These are phyloP conservation scores for Russula emetica DNA, from an alignment of 768 basidiomycete genomes.

Conservation along the genomic window DNA sequence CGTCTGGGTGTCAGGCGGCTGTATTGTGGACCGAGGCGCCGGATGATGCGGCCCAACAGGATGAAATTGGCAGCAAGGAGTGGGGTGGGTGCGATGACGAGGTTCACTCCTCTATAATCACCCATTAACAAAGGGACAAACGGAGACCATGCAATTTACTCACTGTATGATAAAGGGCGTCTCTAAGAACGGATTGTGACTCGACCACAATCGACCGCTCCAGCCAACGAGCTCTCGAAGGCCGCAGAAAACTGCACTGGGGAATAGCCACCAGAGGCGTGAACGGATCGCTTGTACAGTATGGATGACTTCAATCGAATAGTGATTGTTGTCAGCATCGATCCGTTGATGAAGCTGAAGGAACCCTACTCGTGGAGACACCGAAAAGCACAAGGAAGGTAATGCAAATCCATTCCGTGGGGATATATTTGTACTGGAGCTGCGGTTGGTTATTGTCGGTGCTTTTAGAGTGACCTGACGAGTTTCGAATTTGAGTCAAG, in stretches of 20 bases:
- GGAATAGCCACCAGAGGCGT: conserved; percentile 32
- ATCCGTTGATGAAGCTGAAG: background rate
- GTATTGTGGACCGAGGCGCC: conserved; percentile 20
- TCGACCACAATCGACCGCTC: conserved; percentile 23
- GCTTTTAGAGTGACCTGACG: too few species aligned
- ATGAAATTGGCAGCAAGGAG: conserved; percentile 27
- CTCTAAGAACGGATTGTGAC: conserved; percentile 7
- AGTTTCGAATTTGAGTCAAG: background rate
- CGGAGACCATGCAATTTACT: background rate
- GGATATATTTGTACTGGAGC: too few species aligned
- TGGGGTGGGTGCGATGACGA: conserved; percentile 25
- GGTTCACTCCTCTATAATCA: conserved; percentile 5
- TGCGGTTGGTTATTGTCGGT: too few species aligned
- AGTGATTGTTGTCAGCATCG: background rate
- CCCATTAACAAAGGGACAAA: background rate
- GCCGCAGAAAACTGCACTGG: conserved; percentile 22
- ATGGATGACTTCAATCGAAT: conserved; percentile 9
- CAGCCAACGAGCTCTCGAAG: conserved; percentile 21
- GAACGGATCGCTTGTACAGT: conserved; percentile 29
- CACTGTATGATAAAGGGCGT: conserved; percentile 25
- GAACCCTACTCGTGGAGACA: conserved; percentile 32
- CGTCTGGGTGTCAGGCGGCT: conserved; percentile 23
- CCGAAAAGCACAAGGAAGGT: conserved; percentile 38
- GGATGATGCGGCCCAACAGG: conserved; percentile 24
- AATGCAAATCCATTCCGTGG: too few species aligned